A percentile compares a stretch with the other conserved stretches of the same genome.
Evolutionary conservation across 495 filamentous ascomycete genomes (phyloP).

Genomic region (Saxophila tyrrhenica): DNA sequence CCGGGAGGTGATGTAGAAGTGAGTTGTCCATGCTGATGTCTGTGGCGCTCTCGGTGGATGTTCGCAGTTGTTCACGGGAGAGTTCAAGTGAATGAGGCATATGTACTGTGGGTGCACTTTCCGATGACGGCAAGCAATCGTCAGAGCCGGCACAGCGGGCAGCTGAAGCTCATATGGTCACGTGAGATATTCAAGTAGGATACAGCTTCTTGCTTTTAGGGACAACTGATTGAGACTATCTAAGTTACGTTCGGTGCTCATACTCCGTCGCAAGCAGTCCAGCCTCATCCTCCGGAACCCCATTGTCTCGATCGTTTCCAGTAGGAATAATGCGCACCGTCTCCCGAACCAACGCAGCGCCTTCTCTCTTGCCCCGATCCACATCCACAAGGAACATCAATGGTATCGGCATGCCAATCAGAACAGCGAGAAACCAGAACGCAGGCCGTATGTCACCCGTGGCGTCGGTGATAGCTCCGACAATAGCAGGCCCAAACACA

Average conservation of each 20-base stretch:
- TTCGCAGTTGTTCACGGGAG: background rate
- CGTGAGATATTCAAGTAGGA: too few species aligned
- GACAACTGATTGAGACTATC: too few species aligned
- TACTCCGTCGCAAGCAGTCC: background rate
- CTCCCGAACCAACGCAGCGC: constrained; percentile 48
- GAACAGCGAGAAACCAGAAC: constrained; percentile 78
- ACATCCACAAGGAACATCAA: constrained; percentile 79
- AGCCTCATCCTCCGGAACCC: background rate
- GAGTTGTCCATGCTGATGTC: background rate
- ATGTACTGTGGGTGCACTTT: background rate
- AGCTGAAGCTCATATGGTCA: too few species aligned
- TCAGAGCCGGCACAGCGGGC: too few species aligned
- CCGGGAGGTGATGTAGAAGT: constrained; percentile 24
- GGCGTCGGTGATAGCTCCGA: constrained; percentile 79
- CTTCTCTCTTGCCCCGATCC: constrained; percentile 76
- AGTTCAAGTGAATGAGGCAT: background rate
- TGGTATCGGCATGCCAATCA: constrained; percentile 73
- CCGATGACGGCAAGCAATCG: too few species aligned
- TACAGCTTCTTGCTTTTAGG: too few species aligned
- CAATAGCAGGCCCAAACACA: constrained; percentile 87
- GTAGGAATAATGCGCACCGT: background rate
- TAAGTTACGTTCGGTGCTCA: background rate
- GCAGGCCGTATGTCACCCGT: constrained; percentile 86
- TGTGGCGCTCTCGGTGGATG: background rate
- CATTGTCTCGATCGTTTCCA: background rate